Evolutionary conservation across 225 moss, liverwort and hornwort genomes (phyloP), one percentile per base, ranked within the genome.

Genomic region (Anthoceros angustus): DNA sequence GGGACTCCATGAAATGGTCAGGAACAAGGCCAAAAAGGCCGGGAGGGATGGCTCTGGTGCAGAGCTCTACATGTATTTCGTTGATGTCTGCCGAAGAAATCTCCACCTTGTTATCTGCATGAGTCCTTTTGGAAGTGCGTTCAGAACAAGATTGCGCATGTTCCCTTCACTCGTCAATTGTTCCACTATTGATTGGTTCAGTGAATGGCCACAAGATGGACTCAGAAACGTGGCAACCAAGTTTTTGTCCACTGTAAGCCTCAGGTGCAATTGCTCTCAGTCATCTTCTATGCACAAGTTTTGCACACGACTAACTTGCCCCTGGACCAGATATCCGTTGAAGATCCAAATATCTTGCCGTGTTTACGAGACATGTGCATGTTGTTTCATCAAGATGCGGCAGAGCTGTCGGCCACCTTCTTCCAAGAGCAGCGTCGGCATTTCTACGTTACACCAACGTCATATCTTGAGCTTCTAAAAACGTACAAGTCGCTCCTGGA

Each of bases 81-180:
- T 92, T 9, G 92, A 92, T 67, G 88, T 86, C 4, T 89, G 89
- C 68, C 70, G 86, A 0, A 88, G 78, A 6, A 92, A 92, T 62
- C 78, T 92, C 15, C 92, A 86, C 66, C 83, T 92, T 80, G 92
- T 92, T 43, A 88, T 92, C 42, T 84, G 88, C 50, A 92, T 92
- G 88, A 92, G 92, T 69, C 92, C 92, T 1, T 92, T 92, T 70
- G 92, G 86, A 62, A 71, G 74, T 75, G 79, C 79, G 0, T 87
- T 90, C 62, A 82, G 86, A 49, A 84, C 86, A n/a, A 77, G 92
- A 0, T 49, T 92, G 39, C 82, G 81, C 15, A 92, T 88, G 86
- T 92, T 92, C n/a, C 88, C 92, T 50, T 86, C 92, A 6, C 70
- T 92, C 4, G 92, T 88, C 9, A 87, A 85, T 76, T 90, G 86